Evolutionary conservation across 768 basidiomycete species (phyloP), one percentile per base, ranked within the genome.

Genomic region (Suillus placidus): DNA sequence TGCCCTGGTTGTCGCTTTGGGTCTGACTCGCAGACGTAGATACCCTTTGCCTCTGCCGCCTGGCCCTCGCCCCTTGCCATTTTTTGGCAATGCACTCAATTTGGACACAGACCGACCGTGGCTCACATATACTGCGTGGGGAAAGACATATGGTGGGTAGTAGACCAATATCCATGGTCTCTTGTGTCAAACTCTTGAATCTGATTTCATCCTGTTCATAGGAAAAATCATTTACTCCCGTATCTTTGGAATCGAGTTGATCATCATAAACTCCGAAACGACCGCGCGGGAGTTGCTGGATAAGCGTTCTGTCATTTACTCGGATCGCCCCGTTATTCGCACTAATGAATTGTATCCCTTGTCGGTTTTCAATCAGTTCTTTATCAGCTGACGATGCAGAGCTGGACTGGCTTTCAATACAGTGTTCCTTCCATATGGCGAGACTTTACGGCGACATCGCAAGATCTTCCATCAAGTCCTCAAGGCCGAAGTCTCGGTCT

Each of bases 301-400:
- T 26, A 78, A 76, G 61, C 73, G 78, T 13, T 80, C 80, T n/a
- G 70, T 71, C 35, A 76, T 74, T 57, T 81, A 80, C 67, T 79
- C 81, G 14, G 78, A 79, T 67, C 72, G 81, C 9, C 78, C 78
- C 9, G n/a, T 63, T 6, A 18, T 63, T 8, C 38, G 47, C 37
- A 63, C 65, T 12, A 45, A 35, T 12, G 49, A 35, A 54, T 52
- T 43, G 65, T 66, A 63, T 38, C 51, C 34, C 12, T 37, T 32
- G 13, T 1, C 20, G 6, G 6, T 30, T 38, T 52, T 38, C 14
- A 26, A 18, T 26, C 37, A 38, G 34, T 55, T 37, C 47, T 40
- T 40, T 13, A 52, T 37, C 35, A 6, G 13, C 30, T 63, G 35
- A 26, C 7, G 5, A 51, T 13, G 7, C 40, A 64, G 63, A 9